These are phyloP conservation scores for Backusella tarrabulga DNA, from an alignment of 192 early-diverging fungal species.

Conservation along the genomic window DNA sequence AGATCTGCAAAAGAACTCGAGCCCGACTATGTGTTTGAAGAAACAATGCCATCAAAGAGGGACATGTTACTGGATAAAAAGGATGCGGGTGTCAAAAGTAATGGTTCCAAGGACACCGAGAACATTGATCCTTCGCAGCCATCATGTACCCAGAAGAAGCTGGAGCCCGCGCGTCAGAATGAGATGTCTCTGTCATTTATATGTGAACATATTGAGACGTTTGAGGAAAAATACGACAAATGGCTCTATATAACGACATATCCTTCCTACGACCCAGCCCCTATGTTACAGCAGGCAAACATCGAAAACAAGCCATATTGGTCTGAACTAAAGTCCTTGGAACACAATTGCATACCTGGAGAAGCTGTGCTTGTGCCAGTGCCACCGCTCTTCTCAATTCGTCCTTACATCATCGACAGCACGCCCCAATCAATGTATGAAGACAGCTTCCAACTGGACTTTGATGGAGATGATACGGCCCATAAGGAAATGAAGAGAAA, in stretches of 20 bases:
- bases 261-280: background rate
- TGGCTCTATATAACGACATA: background rate
- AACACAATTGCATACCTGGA: background rate
- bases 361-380: background rate
- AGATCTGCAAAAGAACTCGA: background rate
- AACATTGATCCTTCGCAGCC: background rate
- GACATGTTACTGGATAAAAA: background rate
- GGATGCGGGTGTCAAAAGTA: background rate
- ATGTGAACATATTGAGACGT: background rate
- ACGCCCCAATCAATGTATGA: background rate
- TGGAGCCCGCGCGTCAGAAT: background rate
- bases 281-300: background rate
- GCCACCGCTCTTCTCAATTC: too few species aligned
- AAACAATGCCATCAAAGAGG: background rate
- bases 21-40: background rate
- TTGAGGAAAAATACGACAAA: background rate
- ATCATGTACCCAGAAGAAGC: background rate
- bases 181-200: background rate
- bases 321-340: background rate
- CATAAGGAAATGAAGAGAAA: background rate
- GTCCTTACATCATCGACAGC: too few species aligned
- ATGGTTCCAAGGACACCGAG: background rate
- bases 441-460: background rate
- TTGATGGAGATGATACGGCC: too few species aligned
- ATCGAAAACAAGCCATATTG: background rate